These are phyloP conservation scores for Phaffomyces antillensis DNA, from an alignment of 805 yeast species.

Conservation along the genomic window DNA sequence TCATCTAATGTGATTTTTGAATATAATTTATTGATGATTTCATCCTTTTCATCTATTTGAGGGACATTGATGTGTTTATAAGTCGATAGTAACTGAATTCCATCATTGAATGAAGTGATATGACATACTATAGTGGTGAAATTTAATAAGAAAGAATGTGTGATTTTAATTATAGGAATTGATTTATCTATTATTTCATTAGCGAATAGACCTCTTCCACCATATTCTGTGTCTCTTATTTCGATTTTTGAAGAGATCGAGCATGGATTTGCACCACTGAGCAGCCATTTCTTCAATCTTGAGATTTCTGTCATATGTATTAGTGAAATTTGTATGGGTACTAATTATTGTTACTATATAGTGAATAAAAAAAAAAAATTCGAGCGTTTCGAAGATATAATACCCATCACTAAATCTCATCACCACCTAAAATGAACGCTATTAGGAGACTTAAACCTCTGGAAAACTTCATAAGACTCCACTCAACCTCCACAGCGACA, in stretches of 20 bases:
- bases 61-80: slow-evolving; percentile 10
- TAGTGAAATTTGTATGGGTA: background rate
- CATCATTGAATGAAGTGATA: slow-evolving; percentile 29
- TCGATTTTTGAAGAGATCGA: slow-evolving; percentile 29
- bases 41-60: slow-evolving; percentile 9
- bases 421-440: no score
- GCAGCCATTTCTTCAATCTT: slow-evolving; percentile 6
- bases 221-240: slow-evolving; percentile 33
- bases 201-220: slow-evolving; percentile 64
- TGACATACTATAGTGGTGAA: slow-evolving; percentile 43
- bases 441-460: no score
- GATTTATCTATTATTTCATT: slow-evolving; percentile 27
- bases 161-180: slow-evolving; percentile 47
- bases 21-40: slow-evolving; percentile 10
- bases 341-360: no score
- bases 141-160: slow-evolving; percentile 53
- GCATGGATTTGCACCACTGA: background rate
- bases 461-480: no score
- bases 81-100: slow-evolving; percentile 2
- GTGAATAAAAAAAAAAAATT: no score
- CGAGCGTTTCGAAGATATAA: background rate
- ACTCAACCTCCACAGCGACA: no score
- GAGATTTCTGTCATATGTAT: background rate
- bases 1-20: slow-evolving; percentile 19
- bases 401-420: no score